Base-by-base conservation (phyloP, 345 rosid genomes). In the Hibiscus mutabilis region DNA sequence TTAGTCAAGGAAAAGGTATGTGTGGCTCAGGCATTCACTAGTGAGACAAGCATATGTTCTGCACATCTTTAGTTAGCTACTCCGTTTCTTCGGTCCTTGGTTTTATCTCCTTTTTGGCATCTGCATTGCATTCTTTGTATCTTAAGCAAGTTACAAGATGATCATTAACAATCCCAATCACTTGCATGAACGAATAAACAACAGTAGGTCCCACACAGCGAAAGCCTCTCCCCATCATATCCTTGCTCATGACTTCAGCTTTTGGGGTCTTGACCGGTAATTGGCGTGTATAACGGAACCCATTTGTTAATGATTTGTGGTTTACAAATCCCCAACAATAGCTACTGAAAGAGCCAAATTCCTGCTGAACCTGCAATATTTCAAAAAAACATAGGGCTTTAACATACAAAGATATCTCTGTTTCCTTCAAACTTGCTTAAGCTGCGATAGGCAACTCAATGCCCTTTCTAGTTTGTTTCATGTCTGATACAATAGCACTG, bases 201-300 rank as follows among this genome's bases (percentile, higher is more conserved):
- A 88, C 87, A 0, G 93, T 87, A 0, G 98, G 97, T 16, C 98
- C 98, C n/a, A 94, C 95, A 8, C 91, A 91, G 6, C 91, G 83
- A 74, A 94, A 91, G 68, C 98, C 98, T 84, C 93, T 84, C 80
- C 64, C 94, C 96, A 91, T 93, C 83, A 93, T 79, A 70, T 91
- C 91, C 84, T 91, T 93, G 88, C 97, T 91, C 13, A 94, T 82
- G 60, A 83, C 60, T 76, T 91, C 98, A 21, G 97, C 92, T 78
- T 91, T 93, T 0, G 97, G 96, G 3, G 95, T 89, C 85, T 89
- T 93, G 1, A 82, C 89, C 6, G 96, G 98, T 5, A 89, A 87
- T 78, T 88, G 93, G 24, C 98, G 96, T 0, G 82, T 86, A 62
- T 87, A 87, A 1, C 91, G 92, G 60, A 84, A 88, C 2, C 89